A percentile compares a stretch with the other conserved stretches of the same genome.
phyloP scores from a whole-genome alignment of 1,284 basidiomycete genomes.

The Pisolithus thermaeus region DNA sequence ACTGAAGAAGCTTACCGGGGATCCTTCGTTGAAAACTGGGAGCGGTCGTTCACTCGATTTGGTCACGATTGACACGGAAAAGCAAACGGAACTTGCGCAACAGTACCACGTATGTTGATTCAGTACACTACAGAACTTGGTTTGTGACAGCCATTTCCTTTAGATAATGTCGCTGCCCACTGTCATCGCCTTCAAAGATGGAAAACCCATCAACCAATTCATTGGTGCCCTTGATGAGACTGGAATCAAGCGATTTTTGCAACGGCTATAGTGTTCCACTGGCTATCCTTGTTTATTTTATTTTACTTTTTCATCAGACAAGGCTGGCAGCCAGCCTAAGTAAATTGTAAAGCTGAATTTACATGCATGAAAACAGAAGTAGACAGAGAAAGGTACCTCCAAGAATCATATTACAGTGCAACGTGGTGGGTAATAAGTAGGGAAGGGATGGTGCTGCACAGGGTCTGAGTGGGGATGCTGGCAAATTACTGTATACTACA shows the following conservation, averaged over 20 bases:
- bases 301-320: background rate
- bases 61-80: conserved; percentile 62
- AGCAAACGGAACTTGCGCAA: conserved; percentile 42
- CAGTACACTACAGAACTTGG: background rate
- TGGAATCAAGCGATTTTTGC: conserved; percentile 46
- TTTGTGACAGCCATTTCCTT: conserved; percentile 1
- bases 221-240: conserved; percentile 52
- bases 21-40: conserved; percentile 41
- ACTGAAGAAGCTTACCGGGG: conserved; percentile 47
- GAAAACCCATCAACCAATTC: conserved; percentile 49
- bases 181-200: conserved; percentile 64
- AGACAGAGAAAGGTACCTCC: background rate
- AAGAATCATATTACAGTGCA: background rate
- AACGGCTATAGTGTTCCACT: conserved; percentile 28
- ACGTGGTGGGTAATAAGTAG: background rate
- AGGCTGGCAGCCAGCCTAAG: background rate
- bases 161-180: conserved; percentile 67
- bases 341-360: background rate
- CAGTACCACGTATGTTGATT: conserved; percentile 41
- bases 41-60: conserved; percentile 56
- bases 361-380: background rate
- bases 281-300: background rate
- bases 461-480: conserved; percentile 1
- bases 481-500: conserved; percentile 26
- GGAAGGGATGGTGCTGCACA: conserved; percentile 3